Percentiles rank a stretch among this genome's conserved stretches.
phyloP scores from a whole-genome alignment of 495 filamentous ascomycete species.

The Aspergillus campestris region DNA sequence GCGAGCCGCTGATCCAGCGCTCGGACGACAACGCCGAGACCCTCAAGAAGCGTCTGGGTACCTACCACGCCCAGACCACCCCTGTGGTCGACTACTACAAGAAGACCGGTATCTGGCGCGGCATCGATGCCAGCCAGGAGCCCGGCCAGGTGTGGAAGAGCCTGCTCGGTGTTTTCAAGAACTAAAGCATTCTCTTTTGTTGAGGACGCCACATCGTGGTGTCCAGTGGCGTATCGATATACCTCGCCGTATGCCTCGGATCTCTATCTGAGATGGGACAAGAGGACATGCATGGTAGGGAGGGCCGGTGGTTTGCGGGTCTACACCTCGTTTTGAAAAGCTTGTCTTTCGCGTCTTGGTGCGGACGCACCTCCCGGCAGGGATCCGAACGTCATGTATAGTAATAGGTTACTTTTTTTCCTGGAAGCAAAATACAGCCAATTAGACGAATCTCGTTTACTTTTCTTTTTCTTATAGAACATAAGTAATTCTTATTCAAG shows the following conservation, averaged over 20 bases:
- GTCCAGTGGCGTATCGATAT: too few species aligned
- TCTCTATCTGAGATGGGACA: not conserved
- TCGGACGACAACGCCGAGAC: conserved; percentile 97
- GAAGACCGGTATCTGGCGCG: conserved; percentile 92
- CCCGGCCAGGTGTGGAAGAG: conserved; percentile 93
- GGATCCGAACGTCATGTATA: conserved; percentile 16
- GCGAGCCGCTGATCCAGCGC: conserved; percentile 93
- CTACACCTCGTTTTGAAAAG: conserved; percentile 1
- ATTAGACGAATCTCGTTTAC: not conserved
- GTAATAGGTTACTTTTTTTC: conserved; percentile 13
- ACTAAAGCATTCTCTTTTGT: conserved; percentile 6
- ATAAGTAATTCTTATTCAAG: not conserved
- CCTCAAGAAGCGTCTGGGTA: conserved; percentile 85
- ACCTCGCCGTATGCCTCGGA: too few species aligned
- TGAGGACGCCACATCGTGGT: not conserved
- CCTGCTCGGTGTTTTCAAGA: conserved; percentile 74
- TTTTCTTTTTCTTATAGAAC: not conserved
- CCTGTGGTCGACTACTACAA: conserved; percentile 95
- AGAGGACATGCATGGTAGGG: not conserved
- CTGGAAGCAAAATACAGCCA: not conserved
- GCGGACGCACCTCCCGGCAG: conserved; percentile 10
- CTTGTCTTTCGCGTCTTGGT: conserved; percentile 8
- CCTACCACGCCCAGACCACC: conserved; percentile 88
- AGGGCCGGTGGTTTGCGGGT: conserved; percentile 1
- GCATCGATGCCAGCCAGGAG: conserved; percentile 93